phyloP scores from a whole-genome alignment of 352 stramenopile genomes.

The Globisporangium paroecandrum region DNA sequence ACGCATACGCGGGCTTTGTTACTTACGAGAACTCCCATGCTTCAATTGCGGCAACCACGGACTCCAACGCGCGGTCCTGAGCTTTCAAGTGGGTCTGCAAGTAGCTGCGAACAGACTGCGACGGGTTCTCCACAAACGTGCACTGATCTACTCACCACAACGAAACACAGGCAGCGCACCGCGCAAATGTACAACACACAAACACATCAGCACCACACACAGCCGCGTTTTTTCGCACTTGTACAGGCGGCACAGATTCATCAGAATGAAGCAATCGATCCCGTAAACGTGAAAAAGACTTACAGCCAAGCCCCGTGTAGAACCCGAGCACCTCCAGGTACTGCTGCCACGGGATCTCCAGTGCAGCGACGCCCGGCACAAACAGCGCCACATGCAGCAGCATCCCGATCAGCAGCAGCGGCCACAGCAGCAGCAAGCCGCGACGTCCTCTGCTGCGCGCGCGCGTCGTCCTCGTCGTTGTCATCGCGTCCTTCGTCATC shows the following conservation, averaged over 20 bases:
- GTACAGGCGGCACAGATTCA: not conserved
- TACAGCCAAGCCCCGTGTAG: constrained; percentile 49
- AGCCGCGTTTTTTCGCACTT: not conserved
- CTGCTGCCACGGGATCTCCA: constrained; percentile 15
- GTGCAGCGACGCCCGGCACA: not conserved
- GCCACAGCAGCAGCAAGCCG: constrained; percentile 3
- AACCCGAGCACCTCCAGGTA: constrained; percentile 45
- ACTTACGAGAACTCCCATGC: constrained; percentile 80
- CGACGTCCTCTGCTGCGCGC: constrained; percentile 3
- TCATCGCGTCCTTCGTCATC: not conserved
- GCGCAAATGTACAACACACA: not conserved
- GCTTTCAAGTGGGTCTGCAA: constrained; percentile 59
- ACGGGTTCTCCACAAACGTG: constrained; percentile 67
- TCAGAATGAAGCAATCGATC: not conserved
- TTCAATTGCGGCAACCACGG: constrained; percentile 67
- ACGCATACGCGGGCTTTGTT: not conserved
- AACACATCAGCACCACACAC: not conserved
- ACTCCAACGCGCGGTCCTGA: constrained; percentile 62
- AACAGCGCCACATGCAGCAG: not conserved
- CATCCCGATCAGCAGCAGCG: not conserved
- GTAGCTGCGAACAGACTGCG: constrained; percentile 50
- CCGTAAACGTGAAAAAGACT: constrained; percentile 12
- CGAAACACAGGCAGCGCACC: not conserved
- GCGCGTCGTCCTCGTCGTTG: not conserved
- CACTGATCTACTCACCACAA: constrained; percentile 49